Percentiles rank a stretch among this genome's conserved stretches.
phyloP scores from a whole-genome alignment of 2,329 filamentous ascomycete species.

The Colletotrichum somersetense region DNA sequence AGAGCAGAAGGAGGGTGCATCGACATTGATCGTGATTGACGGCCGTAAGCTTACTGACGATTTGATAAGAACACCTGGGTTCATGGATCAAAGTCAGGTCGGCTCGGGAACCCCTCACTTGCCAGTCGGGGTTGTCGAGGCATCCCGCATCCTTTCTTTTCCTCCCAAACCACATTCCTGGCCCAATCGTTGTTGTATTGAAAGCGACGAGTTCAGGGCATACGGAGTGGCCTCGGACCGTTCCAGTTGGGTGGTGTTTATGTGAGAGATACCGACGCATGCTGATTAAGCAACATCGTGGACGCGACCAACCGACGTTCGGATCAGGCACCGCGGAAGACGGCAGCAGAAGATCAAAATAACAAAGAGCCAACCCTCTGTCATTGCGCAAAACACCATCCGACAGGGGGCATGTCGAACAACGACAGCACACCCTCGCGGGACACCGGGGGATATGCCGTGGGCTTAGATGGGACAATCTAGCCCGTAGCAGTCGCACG shows the following conservation, averaged over 20 bases:
- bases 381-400: constrained; percentile 7
- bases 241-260: constrained; percentile 18
- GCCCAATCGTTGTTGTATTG: neutral
- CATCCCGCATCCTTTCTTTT: constrained; percentile 2
- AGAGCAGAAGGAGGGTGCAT: constrained; percentile 15
- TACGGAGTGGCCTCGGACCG: constrained; percentile 11
- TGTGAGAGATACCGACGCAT: constrained; percentile 8
- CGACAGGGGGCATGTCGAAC: neutral
- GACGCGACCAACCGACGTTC: neutral
- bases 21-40: constrained; percentile 20
- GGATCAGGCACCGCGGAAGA: constrained; percentile 19
- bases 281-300: neutral
- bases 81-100: constrained; percentile 2
- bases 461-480: constrained; percentile 30
- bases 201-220: constrained; percentile 32
- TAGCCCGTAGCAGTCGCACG: constrained; percentile 1
- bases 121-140: constrained; percentile 10
- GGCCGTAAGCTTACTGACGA: neutral
- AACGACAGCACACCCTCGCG: constrained; percentile 28
- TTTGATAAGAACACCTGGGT: constrained; percentile 11
- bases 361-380: neutral
- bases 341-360: constrained; percentile 3
- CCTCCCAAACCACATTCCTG: neutral
- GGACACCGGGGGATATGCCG: constrained; percentile 10
- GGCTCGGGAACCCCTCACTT: constrained; percentile 15